Percentiles rank a stretch among this genome's conserved stretches.
Conservation (phyloP, 768 basidiomycete genomes). For the Pleurotus platypus region DNA sequence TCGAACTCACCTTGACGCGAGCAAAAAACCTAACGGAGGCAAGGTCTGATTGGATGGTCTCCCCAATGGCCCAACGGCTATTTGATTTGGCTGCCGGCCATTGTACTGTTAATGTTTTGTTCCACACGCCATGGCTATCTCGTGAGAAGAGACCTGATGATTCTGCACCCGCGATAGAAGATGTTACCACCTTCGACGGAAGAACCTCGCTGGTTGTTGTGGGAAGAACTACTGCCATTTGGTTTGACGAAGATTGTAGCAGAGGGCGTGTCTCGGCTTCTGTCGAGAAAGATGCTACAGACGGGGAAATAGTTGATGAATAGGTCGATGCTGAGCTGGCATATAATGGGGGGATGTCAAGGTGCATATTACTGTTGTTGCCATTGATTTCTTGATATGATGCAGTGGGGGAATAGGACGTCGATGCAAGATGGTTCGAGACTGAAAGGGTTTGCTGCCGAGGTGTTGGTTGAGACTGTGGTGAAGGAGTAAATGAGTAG, state of each 20-base stretch:
- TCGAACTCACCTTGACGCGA: slow-evolving; percentile 54
- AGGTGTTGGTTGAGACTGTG: slow-evolving; percentile 18
- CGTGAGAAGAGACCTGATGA: slow-evolving; percentile 54
- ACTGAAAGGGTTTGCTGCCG: slow-evolving; percentile 13
- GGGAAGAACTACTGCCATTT: slow-evolving; percentile 24
- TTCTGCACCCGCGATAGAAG: slow-evolving; percentile 55
- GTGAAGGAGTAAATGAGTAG: slow-evolving; percentile 18
- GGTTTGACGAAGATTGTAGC: slow-evolving; percentile 13
- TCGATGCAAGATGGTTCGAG: slow-evolving; percentile 19
- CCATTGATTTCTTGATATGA: slow-evolving; percentile 18
- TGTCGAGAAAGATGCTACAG: slow-evolving; percentile 11
- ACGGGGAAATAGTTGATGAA: slow-evolving; percentile 17
- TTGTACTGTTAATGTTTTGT: slow-evolving; percentile 62
- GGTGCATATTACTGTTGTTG: slow-evolving; percentile 10
- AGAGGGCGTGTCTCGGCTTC: slow-evolving; percentile 16
- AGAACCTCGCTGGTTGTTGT: slow-evolving; percentile 14
- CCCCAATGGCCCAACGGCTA: slow-evolving; percentile 77
- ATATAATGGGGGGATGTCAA: slow-evolving; percentile 17
- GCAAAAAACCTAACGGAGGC: slow-evolving; percentile 68
- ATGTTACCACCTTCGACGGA: slow-evolving; percentile 40
- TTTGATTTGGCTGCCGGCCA: slow-evolving; percentile 70
- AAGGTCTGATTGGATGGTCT: slow-evolving; percentile 65
- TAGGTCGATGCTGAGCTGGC: slow-evolving; percentile 27
- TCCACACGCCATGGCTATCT: slow-evolving; percentile 57
- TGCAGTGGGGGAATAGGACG: slow-evolving; percentile 22